phyloP scores from a whole-genome alignment of 805 yeast species.

The Schwanniomyces sp. region DNA sequence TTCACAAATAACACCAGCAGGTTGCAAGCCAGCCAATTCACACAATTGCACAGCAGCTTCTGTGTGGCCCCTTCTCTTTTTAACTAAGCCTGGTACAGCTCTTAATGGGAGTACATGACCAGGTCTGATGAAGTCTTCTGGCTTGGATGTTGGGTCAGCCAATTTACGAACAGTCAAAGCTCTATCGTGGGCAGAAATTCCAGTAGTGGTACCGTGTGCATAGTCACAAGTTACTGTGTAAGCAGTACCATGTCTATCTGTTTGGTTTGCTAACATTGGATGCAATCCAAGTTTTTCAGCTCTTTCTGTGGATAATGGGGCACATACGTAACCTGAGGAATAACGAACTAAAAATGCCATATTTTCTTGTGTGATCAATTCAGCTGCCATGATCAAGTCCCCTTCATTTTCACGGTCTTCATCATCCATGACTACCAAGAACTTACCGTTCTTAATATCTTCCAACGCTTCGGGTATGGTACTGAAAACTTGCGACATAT shows the following conservation, averaged over 20 bases:
- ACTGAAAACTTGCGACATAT: constrained; percentile 32
- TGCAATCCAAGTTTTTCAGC: constrained; percentile 84
- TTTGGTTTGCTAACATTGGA: constrained; percentile 61
- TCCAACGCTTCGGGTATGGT: constrained; percentile 70
- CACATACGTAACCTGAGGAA: constrained; percentile 91
- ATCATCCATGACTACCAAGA: constrained; percentile 95
- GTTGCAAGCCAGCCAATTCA: constrained; percentile 69
- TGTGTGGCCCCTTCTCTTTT: constrained; percentile 88
- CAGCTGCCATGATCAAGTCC: constrained; percentile 92
- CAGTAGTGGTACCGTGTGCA: constrained; percentile 90
- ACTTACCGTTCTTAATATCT: constrained; percentile 74
- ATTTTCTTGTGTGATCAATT: constrained; percentile 69
- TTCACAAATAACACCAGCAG: constrained; percentile 93
- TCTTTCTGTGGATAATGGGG: constrained; percentile 71
- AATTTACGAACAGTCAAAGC: constrained; percentile 75
- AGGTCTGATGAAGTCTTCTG: constrained; percentile 79
- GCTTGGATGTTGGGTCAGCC: constrained; percentile 57
- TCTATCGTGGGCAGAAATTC: constrained; percentile 93
- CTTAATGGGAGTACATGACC: constrained; percentile 94
- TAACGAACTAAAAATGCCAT: constrained; percentile 93
- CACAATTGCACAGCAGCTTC: constrained; percentile 95
- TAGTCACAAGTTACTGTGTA: constrained; percentile 91
- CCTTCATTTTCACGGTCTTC: constrained; percentile 97
- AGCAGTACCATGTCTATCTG: constrained; percentile 94
- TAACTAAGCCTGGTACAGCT: constrained; percentile 83